Conservation (phyloP, 768 basidiomycete genomes). For the Boletus sp. region DNA sequence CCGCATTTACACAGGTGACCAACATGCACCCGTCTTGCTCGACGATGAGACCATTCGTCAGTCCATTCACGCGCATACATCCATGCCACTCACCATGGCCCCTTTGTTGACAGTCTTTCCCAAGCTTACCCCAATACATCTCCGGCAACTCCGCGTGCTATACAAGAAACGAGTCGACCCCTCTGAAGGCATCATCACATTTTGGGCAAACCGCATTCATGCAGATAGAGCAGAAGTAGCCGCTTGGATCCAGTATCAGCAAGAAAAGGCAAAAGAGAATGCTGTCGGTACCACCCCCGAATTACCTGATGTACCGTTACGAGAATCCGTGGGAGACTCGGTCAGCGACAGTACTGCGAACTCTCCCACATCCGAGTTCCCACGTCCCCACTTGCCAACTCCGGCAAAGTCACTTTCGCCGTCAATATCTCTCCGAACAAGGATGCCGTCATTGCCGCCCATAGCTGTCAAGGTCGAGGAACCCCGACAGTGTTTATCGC, state of each 20-base stretch:
- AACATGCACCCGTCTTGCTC: not conserved
- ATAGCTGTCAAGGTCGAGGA: slow-evolving; percentile 32
- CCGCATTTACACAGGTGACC: not conserved
- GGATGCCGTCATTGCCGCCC: slow-evolving; percentile 27
- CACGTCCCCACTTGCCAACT: slow-evolving; percentile 27
- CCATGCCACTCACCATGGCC: not conserved
- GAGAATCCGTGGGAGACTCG: not conserved
- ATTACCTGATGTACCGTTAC: slow-evolving; percentile 12
- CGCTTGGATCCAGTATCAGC: slow-evolving; percentile 30
- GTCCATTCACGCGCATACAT: slow-evolving; percentile 2
- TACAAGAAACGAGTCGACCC: slow-evolving; percentile 17
- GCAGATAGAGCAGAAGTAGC: slow-evolving; percentile 19
- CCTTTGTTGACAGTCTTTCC: slow-evolving; percentile 23
- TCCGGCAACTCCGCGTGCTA: slow-evolving; percentile 20
- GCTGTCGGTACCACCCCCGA: not conserved
- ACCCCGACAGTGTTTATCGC: not conserved
- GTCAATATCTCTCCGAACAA: not conserved
- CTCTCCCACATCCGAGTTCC: slow-evolving; percentile 7
- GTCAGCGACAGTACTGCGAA: not conserved
- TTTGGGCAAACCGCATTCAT: slow-evolving; percentile 25
- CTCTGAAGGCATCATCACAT: slow-evolving; percentile 18
- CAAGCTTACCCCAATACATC: slow-evolving; percentile 20
- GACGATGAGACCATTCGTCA: slow-evolving; percentile 29
- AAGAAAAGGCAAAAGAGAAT: slow-evolving; percentile 19
- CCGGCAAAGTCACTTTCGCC: slow-evolving; percentile 28